A percentile compares a stretch with the other conserved stretches of the same genome.
phyloP scores from a whole-genome alignment of 1,284 basidiomycete genomes.

The Anthracocystis walkeri region DNA sequence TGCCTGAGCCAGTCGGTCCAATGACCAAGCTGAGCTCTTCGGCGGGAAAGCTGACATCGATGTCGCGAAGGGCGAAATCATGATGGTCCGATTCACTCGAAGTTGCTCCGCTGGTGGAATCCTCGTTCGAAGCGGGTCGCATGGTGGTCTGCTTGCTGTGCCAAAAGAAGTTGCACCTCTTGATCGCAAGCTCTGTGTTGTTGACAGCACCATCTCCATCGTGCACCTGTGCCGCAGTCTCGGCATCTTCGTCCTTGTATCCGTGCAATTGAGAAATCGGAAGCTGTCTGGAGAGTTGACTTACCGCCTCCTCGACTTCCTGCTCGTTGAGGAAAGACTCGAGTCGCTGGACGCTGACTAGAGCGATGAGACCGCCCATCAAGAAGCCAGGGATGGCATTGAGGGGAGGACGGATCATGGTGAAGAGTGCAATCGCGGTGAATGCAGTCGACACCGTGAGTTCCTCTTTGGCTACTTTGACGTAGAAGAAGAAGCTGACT shows the following conservation, averaged over 20 bases:
- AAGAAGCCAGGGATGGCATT: constrained; percentile 71
- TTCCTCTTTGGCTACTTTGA: constrained; percentile 46
- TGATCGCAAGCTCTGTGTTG: constrained; percentile 16
- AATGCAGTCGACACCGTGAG: constrained; percentile 62
- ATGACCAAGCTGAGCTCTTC: constrained; percentile 52
- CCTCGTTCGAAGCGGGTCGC: constrained; percentile 8
- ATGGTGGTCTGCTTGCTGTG: constrained; percentile 12
- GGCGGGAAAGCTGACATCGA: constrained; percentile 50
- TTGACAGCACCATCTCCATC: constrained; percentile 73
- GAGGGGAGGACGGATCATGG: constrained; percentile 56
- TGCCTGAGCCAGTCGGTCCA: constrained; percentile 63
- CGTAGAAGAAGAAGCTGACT: constrained; percentile 61
- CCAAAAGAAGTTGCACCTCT: constrained; percentile 27
- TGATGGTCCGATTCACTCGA: neutral
- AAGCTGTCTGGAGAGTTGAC: constrained; percentile 26
- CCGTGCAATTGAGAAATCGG: constrained; percentile 69
- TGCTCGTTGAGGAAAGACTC: constrained; percentile 84
- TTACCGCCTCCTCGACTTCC: constrained; percentile 74
- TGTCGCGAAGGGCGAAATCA: constrained; percentile 36
- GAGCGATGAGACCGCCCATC: constrained; percentile 68
- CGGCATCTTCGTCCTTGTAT: constrained; percentile 69
- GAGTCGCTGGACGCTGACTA: constrained; percentile 83
- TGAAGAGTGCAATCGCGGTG: constrained; percentile 54
- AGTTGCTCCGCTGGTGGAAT: neutral
- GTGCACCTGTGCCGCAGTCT: constrained; percentile 73